phyloP scores from a whole-genome alignment of 1,284 basidiomycete species.

The Malassezia equina region DNA sequence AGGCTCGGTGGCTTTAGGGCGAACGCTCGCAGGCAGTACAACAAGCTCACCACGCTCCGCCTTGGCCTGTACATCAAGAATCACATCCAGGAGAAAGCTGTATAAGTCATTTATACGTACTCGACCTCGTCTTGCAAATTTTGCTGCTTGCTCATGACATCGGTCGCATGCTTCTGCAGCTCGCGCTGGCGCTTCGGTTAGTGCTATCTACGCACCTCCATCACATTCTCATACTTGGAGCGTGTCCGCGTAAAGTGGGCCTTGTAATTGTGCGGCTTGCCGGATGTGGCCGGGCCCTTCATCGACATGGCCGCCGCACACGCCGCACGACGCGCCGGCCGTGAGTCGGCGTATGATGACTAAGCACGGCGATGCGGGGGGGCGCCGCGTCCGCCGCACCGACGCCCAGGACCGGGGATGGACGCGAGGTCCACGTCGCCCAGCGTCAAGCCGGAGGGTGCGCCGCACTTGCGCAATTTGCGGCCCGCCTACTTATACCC shows the following conservation, averaged over 20 bases:
- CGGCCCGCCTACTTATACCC: slow-evolving; percentile 40
- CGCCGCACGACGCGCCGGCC: neutral
- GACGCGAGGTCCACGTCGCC: neutral
- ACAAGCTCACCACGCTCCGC: neutral
- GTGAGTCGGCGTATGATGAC: neutral
- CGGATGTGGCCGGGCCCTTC: neutral
- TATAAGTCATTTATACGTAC: neutral
- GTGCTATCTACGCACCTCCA: slow-evolving; percentile 4
- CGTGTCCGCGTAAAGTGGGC: slow-evolving; percentile 15
- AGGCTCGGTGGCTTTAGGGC: neutral
- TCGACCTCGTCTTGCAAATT: slow-evolving; percentile 13
- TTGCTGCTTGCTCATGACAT: slow-evolving; percentile 9
- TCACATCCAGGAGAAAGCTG: slow-evolving; percentile 14
- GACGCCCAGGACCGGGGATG: neutral
- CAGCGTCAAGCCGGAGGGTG: neutral
- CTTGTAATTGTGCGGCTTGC: slow-evolving; percentile 14
- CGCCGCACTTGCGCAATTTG: slow-evolving; percentile 10
- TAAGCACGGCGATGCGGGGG: neutral
- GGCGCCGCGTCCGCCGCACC: neutral
- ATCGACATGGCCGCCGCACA: slow-evolving; percentile 6
- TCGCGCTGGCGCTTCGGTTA: slow-evolving; percentile 9
- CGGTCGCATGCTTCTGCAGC: slow-evolving; percentile 1
- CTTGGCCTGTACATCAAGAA: slow-evolving; percentile 3
- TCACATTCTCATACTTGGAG: slow-evolving; percentile 9
- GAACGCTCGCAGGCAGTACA: neutral